These are phyloP conservation scores for Raphanus hybrid DNA, from an alignment of 441 rosid species.

Conservation along the genomic window DNA sequence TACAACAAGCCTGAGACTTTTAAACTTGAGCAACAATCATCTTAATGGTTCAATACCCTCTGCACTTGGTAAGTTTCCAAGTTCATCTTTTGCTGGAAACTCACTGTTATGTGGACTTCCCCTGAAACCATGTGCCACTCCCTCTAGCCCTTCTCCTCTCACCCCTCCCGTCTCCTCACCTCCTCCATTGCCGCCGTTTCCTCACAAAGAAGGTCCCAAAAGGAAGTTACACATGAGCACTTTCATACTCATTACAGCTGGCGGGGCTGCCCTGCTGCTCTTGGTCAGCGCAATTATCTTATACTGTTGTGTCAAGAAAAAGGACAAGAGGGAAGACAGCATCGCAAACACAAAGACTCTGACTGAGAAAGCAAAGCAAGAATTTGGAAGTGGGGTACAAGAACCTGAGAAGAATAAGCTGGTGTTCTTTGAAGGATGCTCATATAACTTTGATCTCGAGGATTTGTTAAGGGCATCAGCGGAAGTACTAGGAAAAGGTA, in stretches of 20 bases:
- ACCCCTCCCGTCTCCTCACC: conserved; percentile 49
- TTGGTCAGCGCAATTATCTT: conserved; percentile 46
- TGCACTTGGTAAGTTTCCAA: conserved; percentile 56
- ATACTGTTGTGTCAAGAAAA: conserved; percentile 63
- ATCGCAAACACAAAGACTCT: conserved; percentile 56
- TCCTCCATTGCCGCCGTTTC: conserved; percentile 44
- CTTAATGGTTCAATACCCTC: conserved; percentile 67
- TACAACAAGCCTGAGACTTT: conserved; percentile 46
- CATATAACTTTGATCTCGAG: conserved; percentile 75
- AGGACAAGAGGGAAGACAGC: conserved; percentile 47
- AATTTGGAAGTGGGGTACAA: conserved; percentile 97
- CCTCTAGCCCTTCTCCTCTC: conserved; percentile 52
- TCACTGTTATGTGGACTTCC: conserved; percentile 76
- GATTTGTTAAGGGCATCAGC: conserved; percentile 83
- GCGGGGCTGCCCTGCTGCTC: conserved; percentile 53
- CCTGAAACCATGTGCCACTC: conserved; percentile 55
- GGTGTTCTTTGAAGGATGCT: conserved; percentile 75
- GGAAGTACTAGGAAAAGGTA: conserved; percentile 79
- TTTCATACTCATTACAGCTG: conserved; percentile 61
- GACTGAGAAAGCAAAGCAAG: conserved; percentile 82
- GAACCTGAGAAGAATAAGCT: conserved; percentile 79
- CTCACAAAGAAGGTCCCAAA: conserved; percentile 48
- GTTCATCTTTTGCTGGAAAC: conserved; percentile 69
- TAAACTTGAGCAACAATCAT: conserved; percentile 71
- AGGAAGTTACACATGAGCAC: conserved; percentile 51